phyloP scores from a whole-genome alignment of 2,329 filamentous ascomycete species.

The Diaporthe sp. region DNA sequence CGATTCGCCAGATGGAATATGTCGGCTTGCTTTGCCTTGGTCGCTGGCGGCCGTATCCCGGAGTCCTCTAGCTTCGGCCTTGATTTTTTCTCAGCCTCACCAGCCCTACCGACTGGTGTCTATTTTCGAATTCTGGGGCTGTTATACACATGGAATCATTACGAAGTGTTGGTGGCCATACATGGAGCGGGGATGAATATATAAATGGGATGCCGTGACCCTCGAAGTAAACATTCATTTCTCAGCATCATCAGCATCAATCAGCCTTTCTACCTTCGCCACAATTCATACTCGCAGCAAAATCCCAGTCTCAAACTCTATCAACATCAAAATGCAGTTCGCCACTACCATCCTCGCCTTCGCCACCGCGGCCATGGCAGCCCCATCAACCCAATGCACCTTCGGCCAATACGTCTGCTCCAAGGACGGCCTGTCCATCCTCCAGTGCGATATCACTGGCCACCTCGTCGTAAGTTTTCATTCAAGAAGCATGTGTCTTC shows the following conservation, averaged over 20 bases:
- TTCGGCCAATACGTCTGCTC: slow-evolving; percentile 42
- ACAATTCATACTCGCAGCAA: background rate
- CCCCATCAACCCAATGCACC: slow-evolving; percentile 34
- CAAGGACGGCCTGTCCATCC: slow-evolving; percentile 32
- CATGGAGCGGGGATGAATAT: background rate
- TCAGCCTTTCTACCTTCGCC: background rate
- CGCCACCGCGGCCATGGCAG: slow-evolving; percentile 40
- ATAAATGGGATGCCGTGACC: slow-evolving; percentile 19
- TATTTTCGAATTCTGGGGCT: background rate
- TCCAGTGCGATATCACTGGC: slow-evolving; percentile 38
- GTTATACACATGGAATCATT: background rate
- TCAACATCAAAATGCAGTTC: slow-evolving; percentile 41
- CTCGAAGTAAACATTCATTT: background rate
- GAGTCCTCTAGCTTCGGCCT: slow-evolving; percentile 10
- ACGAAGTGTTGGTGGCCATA: background rate
- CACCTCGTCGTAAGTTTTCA: slow-evolving; percentile 35
- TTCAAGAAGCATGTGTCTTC: background rate
- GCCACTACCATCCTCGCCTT: slow-evolving; percentile 39
- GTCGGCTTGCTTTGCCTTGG: slow-evolving; percentile 1
- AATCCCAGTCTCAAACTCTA: background rate
- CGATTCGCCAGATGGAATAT: background rate
- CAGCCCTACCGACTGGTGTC: background rate
- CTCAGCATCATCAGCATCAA: slow-evolving; percentile 15
- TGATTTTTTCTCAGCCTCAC: slow-evolving; percentile 31
- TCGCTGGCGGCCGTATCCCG: slow-evolving; percentile 14